Percentiles rank a stretch among this genome's conserved stretches.
phyloP scores from a whole-genome alignment of 768 basidiomycete genomes.

The Mycena kentingensis region DNA sequence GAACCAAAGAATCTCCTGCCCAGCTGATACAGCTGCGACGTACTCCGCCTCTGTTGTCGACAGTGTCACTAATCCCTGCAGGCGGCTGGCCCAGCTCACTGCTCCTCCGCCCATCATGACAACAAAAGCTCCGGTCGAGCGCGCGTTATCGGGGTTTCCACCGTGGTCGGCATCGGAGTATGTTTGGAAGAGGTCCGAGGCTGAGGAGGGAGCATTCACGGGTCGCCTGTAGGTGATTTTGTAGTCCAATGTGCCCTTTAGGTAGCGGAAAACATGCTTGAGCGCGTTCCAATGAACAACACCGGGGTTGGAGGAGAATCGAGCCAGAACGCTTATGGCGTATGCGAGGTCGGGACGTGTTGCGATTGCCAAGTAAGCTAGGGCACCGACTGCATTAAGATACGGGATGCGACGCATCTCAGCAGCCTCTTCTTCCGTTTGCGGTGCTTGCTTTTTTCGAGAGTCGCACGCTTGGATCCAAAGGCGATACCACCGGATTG shows the following conservation, averaged over 20 bases:
- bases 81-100: conserved; percentile 39
- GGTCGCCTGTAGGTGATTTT: conserved; percentile 12
- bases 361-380: conserved; percentile 1
- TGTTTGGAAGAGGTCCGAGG: conserved; percentile 22
- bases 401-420: conserved; percentile 7
- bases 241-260: conserved; percentile 15
- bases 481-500: not conserved
- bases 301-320: conserved; percentile 23
- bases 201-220: too few species aligned
- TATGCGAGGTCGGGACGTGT: conserved; percentile 8
- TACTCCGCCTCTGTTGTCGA: conserved; percentile 46
- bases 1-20: conserved; percentile 35
- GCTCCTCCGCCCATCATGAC: conserved; percentile 37
- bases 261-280: conserved; percentile 23
- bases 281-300: conserved; percentile 25
- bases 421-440: not conserved
- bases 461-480: not conserved
- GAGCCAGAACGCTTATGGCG: conserved; percentile 9
- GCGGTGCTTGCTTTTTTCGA: too few species aligned
- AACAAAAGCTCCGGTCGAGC: conserved; percentile 40
- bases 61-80: conserved; percentile 41
- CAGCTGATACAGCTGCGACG: conserved; percentile 34
- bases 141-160: conserved; percentile 32
- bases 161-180: conserved; percentile 33
- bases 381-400: not conserved